These are phyloP conservation scores for Thalassiosira delicatula DNA, from an alignment of 352 stramenopile species.

Conservation along the genomic window DNA sequence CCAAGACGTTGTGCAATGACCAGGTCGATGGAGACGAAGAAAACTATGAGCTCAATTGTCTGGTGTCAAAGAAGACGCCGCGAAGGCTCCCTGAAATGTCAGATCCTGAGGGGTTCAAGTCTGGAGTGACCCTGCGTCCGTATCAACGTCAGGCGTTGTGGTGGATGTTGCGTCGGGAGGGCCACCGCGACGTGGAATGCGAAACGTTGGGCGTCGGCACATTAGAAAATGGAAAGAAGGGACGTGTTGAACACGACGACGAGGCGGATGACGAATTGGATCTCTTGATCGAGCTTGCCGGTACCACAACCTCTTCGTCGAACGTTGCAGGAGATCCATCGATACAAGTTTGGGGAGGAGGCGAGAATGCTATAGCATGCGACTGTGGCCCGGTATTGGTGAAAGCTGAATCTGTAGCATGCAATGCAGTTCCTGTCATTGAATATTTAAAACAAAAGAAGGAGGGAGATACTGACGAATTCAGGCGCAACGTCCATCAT, in stretches of 20 bases:
- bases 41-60: slow-evolving; percentile 47
- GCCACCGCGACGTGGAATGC: no score
- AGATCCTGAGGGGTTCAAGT: slow-evolving; percentile 65
- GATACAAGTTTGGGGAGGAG: slow-evolving; percentile 26
- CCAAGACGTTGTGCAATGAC: not conserved
- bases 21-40: slow-evolving; percentile 40
- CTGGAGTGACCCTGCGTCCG: slow-evolving; percentile 59
- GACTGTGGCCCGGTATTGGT: slow-evolving; percentile 76
- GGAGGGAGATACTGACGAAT: not conserved
- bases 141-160: slow-evolving; percentile 81
- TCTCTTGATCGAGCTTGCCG: slow-evolving; percentile 72
- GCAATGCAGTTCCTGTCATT: slow-evolving; percentile 36
- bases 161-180: slow-evolving; percentile 81
- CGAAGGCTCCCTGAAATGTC: slow-evolving; percentile 64
- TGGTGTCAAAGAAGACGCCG: slow-evolving; percentile 18
- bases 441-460: slow-evolving; percentile 15
- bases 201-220: no score
- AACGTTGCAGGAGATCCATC: not conserved
- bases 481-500: slow-evolving; percentile 58
- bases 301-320: not conserved
- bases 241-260: slow-evolving; percentile 14
- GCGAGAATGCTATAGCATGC: slow-evolving; percentile 45
- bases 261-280: slow-evolving; percentile 54
- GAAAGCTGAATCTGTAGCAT: slow-evolving; percentile 36
- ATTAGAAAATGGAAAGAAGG: slow-evolving; percentile 20